Evolutionary conservation across 1,139 yeast genomes (phyloP), one percentile per base, ranked within the genome.

Genomic region (Oligophagozyma castellii): DNA sequence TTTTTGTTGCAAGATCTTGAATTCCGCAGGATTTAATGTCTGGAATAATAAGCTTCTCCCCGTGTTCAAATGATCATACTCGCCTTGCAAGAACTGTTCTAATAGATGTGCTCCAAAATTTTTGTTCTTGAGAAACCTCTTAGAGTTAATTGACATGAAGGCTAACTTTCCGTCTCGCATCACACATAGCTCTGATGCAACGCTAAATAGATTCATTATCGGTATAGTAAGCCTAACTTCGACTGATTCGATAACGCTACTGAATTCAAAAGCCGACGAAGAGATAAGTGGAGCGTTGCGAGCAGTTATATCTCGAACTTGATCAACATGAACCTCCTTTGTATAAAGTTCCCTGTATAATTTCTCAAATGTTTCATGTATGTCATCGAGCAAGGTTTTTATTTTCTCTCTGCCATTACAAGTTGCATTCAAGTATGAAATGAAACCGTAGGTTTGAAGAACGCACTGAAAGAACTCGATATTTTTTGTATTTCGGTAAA

Each of bases 1-100:
- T 3, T 24, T 19, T 15, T 22, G 20, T 10, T 25, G 23, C 4
- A 26, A 11, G 4, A 47, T 29, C 12, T 32, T 29, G 12, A 59
- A 36, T 26, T 58, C 61, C 12, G 49, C 48, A 5, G 36, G 33
- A 20, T 53, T 44, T 22, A 59, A 40, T 4, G 55, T 42, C 7
- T 56, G 54, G 35, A 58, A 59, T 27, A 59, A 33, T 23, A 59
- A 39, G 3, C 53, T 45, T 24, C 58, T 41, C 3, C 59, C 59
- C 4, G 58, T 23, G 18, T 34, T 34, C 16, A 36, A 28, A 18
- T 32, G 14, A 5, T 29, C 24, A 20, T 26, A 30, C 5, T 32
- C 29, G 5, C 33, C 35, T 5, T 18, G 14, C 2, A 26, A 23
- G 4, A 42, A 19, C 14, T 35, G 32, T 5, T 31, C 16, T 16